Evolutionary conservation across 352 stramenopile species (phyloP).

Genomic region (Peronospora belbahrii): DNA sequence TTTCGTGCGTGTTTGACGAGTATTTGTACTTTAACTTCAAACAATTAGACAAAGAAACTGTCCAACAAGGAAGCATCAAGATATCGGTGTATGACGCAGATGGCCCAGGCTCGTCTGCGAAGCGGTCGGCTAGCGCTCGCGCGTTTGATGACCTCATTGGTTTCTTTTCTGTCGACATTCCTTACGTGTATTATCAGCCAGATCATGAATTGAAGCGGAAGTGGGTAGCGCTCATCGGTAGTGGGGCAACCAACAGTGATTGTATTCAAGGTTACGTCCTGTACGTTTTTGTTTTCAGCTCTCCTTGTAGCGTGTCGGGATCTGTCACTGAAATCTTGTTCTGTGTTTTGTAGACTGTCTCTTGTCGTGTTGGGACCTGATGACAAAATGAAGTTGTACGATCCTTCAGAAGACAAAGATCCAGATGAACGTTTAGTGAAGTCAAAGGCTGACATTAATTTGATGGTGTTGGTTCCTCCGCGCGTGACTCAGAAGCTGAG

Average conservation of each 20-base stretch:
- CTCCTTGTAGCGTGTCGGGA: not conserved
- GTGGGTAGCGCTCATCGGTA: conserved; percentile 86
- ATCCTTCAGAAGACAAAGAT: conserved; percentile 35
- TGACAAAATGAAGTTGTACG: conserved; percentile 70
- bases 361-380: conserved; percentile 80
- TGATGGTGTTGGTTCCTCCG: conserved; percentile 76
- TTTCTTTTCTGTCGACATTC: conserved; percentile 78
- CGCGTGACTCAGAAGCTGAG: conserved; percentile 56
- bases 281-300: conserved; percentile 23
- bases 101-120: conserved; percentile 21
- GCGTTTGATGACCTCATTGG: conserved; percentile 77
- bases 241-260: conserved; percentile 66
- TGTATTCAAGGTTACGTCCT: conserved; percentile 86
- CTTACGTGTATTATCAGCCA: conserved; percentile 76
- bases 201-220: conserved; percentile 85
- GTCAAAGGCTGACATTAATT: conserved; percentile 60
- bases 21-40: conserved; percentile 86
- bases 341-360: conserved; percentile 40
- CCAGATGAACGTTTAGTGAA: conserved; percentile 33
- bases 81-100: conserved; percentile 83
- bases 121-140: conserved; percentile 24
- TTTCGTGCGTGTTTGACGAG: conserved; percentile 88
- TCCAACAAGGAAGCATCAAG: conserved; percentile 70
- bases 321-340: conserved; percentile 4
- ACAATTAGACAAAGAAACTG: conserved; percentile 62